A percentile compares a stretch with the other conserved stretches of the same genome.
Evolutionary conservation across 2,329 filamentous ascomycete genomes (phyloP).

Genomic region (Macrophomina tecta): DNA sequence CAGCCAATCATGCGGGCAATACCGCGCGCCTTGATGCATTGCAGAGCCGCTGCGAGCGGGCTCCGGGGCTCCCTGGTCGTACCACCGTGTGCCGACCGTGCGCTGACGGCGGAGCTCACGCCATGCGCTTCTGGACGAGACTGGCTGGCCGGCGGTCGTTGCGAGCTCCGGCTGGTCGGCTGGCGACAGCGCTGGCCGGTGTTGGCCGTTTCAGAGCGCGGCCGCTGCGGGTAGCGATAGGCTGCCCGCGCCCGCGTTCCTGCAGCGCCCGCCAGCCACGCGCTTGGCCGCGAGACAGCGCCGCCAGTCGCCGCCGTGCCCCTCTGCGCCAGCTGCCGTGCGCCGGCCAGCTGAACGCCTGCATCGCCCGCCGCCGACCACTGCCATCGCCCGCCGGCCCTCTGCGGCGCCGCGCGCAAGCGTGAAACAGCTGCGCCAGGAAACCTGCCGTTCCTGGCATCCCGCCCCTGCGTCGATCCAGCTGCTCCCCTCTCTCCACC

Average conservation of each 20-base stretch:
- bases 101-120: slow-evolving; percentile 11
- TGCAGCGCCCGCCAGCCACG: slow-evolving; percentile 12
- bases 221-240: slow-evolving; percentile 9
- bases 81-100: slow-evolving; percentile 21
- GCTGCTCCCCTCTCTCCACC: background rate
- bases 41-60: slow-evolving; percentile 8
- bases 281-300: background rate
- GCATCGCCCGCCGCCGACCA: background rate
- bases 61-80: slow-evolving; percentile 24
- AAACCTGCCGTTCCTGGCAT: slow-evolving; percentile 12
- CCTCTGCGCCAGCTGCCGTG: background rate
- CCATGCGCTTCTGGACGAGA: slow-evolving; percentile 22
- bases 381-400: background rate
- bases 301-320: slow-evolving; percentile 1
- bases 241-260: slow-evolving; percentile 4
- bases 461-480: slow-evolving; percentile 20
- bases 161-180: background rate
- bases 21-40: slow-evolving; percentile 21
- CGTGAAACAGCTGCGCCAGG: slow-evolving; percentile 11
- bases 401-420: slow-evolving; percentile 4
- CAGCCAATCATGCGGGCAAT: slow-evolving; percentile 21
- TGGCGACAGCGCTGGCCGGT: background rate
- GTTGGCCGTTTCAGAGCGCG: background rate
- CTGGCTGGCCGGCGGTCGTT: background rate
- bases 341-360: background rate